A percentile compares a stretch with the other conserved stretches of the same genome.
phyloP scores from a whole-genome alignment of 2,329 filamentous ascomycete genomes.

The Apiospora hydei region DNA sequence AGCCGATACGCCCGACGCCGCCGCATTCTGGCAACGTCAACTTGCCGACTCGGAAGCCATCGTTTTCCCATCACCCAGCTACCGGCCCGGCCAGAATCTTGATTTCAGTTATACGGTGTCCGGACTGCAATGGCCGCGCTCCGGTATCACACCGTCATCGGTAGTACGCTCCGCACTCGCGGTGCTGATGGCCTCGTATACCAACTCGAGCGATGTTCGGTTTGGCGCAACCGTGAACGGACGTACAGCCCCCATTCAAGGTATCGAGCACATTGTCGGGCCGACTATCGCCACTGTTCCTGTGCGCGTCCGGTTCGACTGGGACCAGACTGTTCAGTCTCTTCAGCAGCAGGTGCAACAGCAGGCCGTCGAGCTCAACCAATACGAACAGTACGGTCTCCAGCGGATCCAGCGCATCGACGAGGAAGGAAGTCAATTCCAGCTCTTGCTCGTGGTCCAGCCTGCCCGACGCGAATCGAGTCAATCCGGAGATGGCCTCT shows the following conservation, averaged over 20 bases:
- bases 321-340: background rate
- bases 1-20: background rate
- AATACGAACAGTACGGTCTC: conserved; percentile 11
- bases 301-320: background rate
- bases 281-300: background rate
- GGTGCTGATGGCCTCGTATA: conserved; percentile 2
- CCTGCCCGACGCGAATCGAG: background rate
- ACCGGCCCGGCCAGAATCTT: background rate
- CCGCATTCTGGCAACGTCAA: conserved; percentile 5
- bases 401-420: conserved; percentile 1
- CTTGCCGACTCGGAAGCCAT: conserved; percentile 1
- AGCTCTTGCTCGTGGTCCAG: conserved; percentile 7
- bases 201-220: background rate
- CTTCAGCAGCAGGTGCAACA: background rate
- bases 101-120: background rate
- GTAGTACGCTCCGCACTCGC: background rate
- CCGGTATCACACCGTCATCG: background rate
- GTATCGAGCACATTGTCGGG: background rate
- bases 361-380: background rate
- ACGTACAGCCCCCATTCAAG: background rate
- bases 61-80: background rate
- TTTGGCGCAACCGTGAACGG: conserved; percentile 6
- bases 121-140: background rate
- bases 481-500: background rate
- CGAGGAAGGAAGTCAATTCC: background rate